These are phyloP conservation scores for Anethum foeniculum DNA, from an alignment of 140 eudicot species.

Conservation along the genomic window DNA sequence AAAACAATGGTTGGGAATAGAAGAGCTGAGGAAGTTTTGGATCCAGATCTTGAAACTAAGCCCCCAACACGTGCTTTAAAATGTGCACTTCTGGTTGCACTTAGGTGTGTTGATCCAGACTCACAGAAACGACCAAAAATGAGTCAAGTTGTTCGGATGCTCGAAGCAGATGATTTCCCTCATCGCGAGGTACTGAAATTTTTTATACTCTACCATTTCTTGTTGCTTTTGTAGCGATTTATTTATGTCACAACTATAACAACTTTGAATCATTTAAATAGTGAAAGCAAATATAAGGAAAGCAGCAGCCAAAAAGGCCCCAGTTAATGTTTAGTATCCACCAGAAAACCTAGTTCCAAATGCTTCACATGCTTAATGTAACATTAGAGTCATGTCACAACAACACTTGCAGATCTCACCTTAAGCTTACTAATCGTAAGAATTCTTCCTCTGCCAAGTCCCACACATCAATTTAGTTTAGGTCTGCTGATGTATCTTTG, in stretches of 20 bases:
- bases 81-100: constrained; percentile 15
- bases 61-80: constrained; percentile 15
- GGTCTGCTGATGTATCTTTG: neutral
- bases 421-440: neutral
- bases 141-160: constrained; percentile 18
- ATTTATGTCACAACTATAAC: neutral
- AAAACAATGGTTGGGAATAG: constrained; percentile 14
- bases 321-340: neutral
- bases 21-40: constrained; percentile 15
- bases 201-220: neutral
- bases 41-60: constrained; percentile 7
- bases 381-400: neutral
- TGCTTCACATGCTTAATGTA: neutral
- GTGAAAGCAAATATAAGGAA: neutral
- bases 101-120: constrained; percentile 16
- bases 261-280: neutral
- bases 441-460: neutral
- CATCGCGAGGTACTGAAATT: constrained; percentile 31
- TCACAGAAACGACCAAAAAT: constrained; percentile 13
- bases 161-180: constrained; percentile 17
- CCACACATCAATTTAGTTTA: neutral
- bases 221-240: neutral
- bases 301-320: neutral
- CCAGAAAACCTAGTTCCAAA: neutral
- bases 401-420: neutral